These are phyloP conservation scores for Aspergillus neoniger DNA, from an alignment of 2,329 filamentous ascomycete species.

Conservation along the genomic window DNA sequence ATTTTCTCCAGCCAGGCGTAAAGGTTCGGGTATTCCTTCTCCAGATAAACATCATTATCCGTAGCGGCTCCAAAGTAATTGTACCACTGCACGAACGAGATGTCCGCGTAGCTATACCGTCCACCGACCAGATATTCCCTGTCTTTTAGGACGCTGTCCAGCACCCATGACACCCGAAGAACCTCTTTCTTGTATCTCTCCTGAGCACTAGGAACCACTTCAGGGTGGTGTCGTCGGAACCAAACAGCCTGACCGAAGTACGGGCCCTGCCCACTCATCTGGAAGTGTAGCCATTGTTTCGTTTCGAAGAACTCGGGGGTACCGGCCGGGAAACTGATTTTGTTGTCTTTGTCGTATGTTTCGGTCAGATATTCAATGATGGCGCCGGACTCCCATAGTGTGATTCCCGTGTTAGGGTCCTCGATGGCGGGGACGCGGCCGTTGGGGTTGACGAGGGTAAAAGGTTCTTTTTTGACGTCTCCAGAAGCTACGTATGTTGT, in stretches of 20 bases:
- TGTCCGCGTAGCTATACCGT: conserved; percentile 47
- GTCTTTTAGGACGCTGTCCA: conserved; percentile 43
- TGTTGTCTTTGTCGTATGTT: conserved; percentile 45
- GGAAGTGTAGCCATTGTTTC: conserved; percentile 50
- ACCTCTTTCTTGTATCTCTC: conserved; percentile 50
- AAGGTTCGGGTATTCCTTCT: conserved; percentile 32
- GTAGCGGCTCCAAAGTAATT: conserved; percentile 9
- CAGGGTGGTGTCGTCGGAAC: conserved; percentile 46
- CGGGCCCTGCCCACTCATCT: conserved; percentile 50
- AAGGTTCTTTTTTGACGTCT: conserved; percentile 35
- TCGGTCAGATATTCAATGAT: conserved; percentile 50
- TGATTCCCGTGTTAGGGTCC: conserved; percentile 42
- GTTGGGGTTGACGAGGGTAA: conserved; percentile 34
- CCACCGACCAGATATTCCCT: conserved; percentile 47
- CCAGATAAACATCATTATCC: conserved; percentile 26
- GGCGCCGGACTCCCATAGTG: conserved; percentile 49
- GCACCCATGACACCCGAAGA: conserved; percentile 47
- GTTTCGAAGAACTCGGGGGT: conserved; percentile 41
- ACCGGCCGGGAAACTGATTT: conserved; percentile 38
- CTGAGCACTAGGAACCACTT: conserved; percentile 46
- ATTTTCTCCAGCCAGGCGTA: conserved; percentile 34
- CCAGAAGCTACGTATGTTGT: conserved; percentile 16
- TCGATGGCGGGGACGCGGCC: conserved; percentile 39
- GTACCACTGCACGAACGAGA: conserved; percentile 45
- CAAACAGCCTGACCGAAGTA: conserved; percentile 53